Evolutionary conservation across 2,329 filamentous ascomycete genomes (phyloP), one percentile per base, ranked within the genome.

Genomic region (Metarhizium album): DNA sequence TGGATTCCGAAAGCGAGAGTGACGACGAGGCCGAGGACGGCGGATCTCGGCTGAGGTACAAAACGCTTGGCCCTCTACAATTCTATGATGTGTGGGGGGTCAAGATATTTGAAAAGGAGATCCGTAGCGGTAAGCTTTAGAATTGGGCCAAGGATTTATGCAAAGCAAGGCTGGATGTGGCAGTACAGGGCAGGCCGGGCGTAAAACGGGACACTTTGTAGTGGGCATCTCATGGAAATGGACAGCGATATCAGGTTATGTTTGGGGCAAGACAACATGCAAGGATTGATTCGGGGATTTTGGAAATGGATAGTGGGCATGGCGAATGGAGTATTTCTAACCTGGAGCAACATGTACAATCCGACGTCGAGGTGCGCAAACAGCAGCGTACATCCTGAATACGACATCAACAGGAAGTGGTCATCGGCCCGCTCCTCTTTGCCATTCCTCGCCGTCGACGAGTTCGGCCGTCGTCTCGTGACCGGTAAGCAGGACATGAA

Each of bases 81-180:
- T 69, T 68, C 52, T 67, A 68, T 46, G 67, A 70, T 33, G 67
- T 67, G 9, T 68, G 67, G 67, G 76, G 70, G 0, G 70, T 81
- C 35, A 70, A 69, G 54, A 81, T 83, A 47, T 83, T 82, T 55
- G 71, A 77, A 57, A 81, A 80, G 62, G 77, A 81, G 59, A 63
- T 82, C 46, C 67, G 74, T 8, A 48, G 31, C 27, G 50, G 50
- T 4, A 48, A 16, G 45, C 52, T 52, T 6, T 43, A 43, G 40
- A 43, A 16, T 20, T 20, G 37, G 16, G 37, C 7, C 5, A 5
- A 6, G 35, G 16, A 18, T 37, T n/a, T n/a, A 16, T 14, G 14
- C 14, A 14, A 37, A n/a, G n/a, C n/a, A n/a, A n/a, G n/a, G n/a
- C n/a, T n/a, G n/a, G n/a, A 37, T 40, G 11, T 35, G 14, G 33